phyloP scores from a whole-genome alignment of 768 basidiomycete species.

The Symmetrospora coprosmae region DNA sequence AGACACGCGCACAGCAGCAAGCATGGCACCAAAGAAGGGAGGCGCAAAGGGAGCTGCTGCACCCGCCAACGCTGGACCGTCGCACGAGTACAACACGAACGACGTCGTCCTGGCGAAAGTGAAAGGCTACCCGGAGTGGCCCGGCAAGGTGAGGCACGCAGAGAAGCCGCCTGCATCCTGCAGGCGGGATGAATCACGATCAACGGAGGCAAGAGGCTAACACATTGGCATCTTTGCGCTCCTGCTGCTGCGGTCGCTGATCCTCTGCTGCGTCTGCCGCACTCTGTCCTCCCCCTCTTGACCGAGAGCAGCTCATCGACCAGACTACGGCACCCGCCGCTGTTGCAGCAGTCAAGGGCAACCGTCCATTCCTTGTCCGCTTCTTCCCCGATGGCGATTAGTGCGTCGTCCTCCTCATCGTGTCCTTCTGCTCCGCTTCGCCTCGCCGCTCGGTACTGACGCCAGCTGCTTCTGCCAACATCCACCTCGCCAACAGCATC shows the following conservation, averaged over 20 bases:
- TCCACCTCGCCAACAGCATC: conserved; percentile 44
- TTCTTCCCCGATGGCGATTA: conserved; percentile 92
- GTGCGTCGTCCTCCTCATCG: conserved; percentile 45
- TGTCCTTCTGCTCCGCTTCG: conserved; percentile 16
- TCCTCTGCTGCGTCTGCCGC: no score
- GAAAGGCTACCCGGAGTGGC: conserved; percentile 86
- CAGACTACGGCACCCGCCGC: conserved; percentile 49
- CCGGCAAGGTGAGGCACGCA: conserved; percentile 75
- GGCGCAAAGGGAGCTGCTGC: neutral
- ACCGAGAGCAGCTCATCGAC: conserved; percentile 75
- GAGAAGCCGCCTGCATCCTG: no score
- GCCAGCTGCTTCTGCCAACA: neutral
- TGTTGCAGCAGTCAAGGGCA: conserved; percentile 58
- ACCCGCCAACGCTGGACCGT: no score
- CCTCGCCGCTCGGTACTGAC: conserved; percentile 12
- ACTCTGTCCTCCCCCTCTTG: no score
- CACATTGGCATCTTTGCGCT: no score
- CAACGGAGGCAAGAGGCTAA: no score
- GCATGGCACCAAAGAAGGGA: conserved; percentile 20
- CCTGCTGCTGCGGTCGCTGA: no score
- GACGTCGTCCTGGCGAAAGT: conserved; percentile 86
- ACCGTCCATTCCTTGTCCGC: conserved; percentile 54
- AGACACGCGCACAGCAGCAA: neutral
- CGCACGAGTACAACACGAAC: conserved; percentile 52
- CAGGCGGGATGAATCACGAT: no score